Evolutionary conservation across 257 asterid species (phyloP).

Genomic region (Vinca minor): DNA sequence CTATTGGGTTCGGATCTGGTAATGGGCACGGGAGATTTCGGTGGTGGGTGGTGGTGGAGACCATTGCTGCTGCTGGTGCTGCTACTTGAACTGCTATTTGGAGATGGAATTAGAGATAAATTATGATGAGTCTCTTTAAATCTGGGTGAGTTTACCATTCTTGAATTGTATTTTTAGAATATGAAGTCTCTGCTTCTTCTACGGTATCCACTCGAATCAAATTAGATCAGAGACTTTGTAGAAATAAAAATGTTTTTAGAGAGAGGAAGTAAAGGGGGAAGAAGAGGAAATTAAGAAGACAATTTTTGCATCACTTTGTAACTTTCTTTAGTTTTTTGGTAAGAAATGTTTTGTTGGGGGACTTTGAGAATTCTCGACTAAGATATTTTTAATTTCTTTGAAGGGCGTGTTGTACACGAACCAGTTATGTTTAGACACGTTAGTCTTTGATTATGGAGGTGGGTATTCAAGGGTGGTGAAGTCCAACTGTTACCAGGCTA

Average conservation of each 20-base stretch:
- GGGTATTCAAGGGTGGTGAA: not conserved
- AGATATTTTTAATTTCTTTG: not conserved
- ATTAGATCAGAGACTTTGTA: conserved; percentile 12
- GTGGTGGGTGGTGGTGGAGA: conserved; percentile 31
- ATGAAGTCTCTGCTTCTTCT: too few relatives aligned
- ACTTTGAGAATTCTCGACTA: not conserved
- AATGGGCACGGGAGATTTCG: conserved; percentile 36
- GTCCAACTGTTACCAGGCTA: conserved; percentile 30
- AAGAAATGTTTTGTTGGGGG: conserved; percentile 34
- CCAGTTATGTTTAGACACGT: not conserved
- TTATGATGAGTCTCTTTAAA: conserved; percentile 34
- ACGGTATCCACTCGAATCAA: too few relatives aligned
- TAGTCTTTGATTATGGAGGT: not conserved
- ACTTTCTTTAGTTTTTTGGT: conserved; percentile 41
- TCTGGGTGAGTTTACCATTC: conserved; percentile 45
- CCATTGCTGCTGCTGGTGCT: conserved; percentile 25
- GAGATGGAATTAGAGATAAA: conserved; percentile 31
- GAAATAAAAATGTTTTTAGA: not conserved
- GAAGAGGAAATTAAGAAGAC: not conserved
- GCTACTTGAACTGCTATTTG: conserved; percentile 36
- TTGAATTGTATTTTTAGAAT: conserved; percentile 10
- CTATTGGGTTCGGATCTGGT: conserved; percentile 82
- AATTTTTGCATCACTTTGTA: conserved; percentile 28
- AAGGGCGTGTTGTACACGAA: not conserved
- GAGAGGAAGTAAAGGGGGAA: conserved; percentile 3